Percentiles rank a stretch among this genome's conserved stretches.
Conservation (phyloP, 2,329 filamentous ascomycete genomes). For the Colletotrichum sp. region DNA sequence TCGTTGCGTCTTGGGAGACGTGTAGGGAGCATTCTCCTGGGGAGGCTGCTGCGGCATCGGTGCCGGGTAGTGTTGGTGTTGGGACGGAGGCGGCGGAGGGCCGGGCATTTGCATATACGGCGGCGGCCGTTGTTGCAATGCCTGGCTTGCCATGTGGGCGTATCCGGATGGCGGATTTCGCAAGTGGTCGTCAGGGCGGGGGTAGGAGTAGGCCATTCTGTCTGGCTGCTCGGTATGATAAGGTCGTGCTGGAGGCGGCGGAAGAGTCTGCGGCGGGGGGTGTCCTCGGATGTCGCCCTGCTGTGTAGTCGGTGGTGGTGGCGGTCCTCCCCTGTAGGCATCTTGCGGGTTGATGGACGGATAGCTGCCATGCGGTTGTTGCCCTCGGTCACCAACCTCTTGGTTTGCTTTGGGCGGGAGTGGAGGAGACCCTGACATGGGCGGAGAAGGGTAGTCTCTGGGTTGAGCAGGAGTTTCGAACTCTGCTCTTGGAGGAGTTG, state of each 20-base stretch:
- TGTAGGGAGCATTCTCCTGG: conserved; percentile 51
- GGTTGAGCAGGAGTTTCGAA: conserved; percentile 58
- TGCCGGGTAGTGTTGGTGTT: conserved; percentile 34
- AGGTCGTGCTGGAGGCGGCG: conserved; percentile 37
- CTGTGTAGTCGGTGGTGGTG: conserved; percentile 30
- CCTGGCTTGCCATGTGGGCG: conserved; percentile 16
- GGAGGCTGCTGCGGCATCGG: conserved; percentile 30
- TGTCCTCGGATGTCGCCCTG: conserved; percentile 39
- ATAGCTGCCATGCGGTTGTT: conserved; percentile 49
- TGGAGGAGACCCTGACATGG: conserved; percentile 75
- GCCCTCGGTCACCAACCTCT: conserved; percentile 61
- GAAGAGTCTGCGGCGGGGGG: conserved; percentile 24
- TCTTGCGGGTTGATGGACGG: conserved; percentile 50
- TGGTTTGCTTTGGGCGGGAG: conserved; percentile 63
- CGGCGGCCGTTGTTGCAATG: conserved; percentile 21
- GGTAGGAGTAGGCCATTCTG: conserved; percentile 43
- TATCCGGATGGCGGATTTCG: conserved; percentile 32
- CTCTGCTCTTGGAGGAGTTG: conserved; percentile 51
- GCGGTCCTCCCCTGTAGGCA: conserved; percentile 49
- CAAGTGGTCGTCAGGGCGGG: conserved; percentile 40
- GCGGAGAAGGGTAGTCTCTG: conserved; percentile 73
- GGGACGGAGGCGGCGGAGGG: conserved; percentile 32
- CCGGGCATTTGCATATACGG: conserved; percentile 29
- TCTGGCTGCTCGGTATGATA: conserved; percentile 44
- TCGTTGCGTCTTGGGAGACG: conserved; percentile 65